A percentile compares a stretch with the other conserved stretches of the same genome.
Evolutionary conservation across 2,329 filamentous ascomycete species (phyloP).

Genomic region (Colletotrichum destructivum): DNA sequence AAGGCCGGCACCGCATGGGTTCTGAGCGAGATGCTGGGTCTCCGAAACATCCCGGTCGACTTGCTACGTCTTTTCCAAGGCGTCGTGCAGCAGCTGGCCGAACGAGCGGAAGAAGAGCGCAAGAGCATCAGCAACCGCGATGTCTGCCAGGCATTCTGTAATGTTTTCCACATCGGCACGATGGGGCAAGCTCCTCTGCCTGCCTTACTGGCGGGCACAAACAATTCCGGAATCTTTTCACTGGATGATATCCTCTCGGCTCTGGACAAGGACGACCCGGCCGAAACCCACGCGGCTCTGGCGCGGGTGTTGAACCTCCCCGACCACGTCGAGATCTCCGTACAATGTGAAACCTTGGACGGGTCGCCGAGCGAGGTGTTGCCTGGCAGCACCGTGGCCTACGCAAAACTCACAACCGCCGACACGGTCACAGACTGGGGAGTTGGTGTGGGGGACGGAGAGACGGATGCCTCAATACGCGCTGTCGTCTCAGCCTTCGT

Average conservation of each 20-base stretch:
- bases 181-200: not conserved
- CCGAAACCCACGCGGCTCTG: not conserved
- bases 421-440: not conserved
- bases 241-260: not conserved
- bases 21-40: slow-evolving; percentile 62
- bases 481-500: not conserved
- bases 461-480: not conserved
- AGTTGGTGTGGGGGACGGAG: not conserved
- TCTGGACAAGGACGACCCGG: not conserved
- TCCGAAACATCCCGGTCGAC: not conserved
- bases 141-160: not conserved
- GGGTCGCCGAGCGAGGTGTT: not conserved
- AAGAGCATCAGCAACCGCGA: not conserved
- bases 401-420: not conserved
- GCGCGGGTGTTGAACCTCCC: not conserved
- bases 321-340: not conserved
- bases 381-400: not conserved
- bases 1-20: slow-evolving; percentile 97
- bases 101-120: not conserved
- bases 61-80: not conserved
- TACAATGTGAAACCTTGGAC: not conserved
- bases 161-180: not conserved
- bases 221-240: not conserved
- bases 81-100: not conserved
- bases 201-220: not conserved